phyloP scores from a whole-genome alignment of 1,139 yeast species.

The Suhomyces kunorum region DNA sequence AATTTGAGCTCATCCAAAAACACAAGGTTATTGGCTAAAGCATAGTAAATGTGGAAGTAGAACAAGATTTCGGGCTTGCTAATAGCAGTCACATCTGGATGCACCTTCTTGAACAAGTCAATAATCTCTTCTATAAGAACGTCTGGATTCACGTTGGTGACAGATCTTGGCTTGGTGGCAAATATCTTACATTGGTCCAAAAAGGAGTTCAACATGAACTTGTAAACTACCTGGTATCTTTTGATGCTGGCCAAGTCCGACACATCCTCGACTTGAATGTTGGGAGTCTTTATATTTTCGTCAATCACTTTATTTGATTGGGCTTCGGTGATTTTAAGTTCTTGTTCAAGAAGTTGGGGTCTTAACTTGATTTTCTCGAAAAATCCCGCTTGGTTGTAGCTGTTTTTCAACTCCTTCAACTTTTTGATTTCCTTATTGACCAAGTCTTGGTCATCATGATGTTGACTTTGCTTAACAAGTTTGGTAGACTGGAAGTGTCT shows the following conservation, averaged over 20 bases:
- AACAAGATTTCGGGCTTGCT: slow-evolving; percentile 32
- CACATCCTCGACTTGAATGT: slow-evolving; percentile 25
- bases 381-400: slow-evolving; percentile 28
- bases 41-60: slow-evolving; percentile 33
- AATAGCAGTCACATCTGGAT: slow-evolving; percentile 24
- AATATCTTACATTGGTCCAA: slow-evolving; percentile 27
- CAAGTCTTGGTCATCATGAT: slow-evolving; percentile 12
- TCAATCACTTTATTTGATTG: slow-evolving; percentile 23
- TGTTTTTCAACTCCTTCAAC: slow-evolving; percentile 26
- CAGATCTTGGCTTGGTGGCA: slow-evolving; percentile 12
- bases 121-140: slow-evolving; percentile 22
- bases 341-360: slow-evolving; percentile 29
- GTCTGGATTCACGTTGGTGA: slow-evolving; percentile 23
- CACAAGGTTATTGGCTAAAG: slow-evolving; percentile 32
- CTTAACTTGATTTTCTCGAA: slow-evolving; percentile 29
- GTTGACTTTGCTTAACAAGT: slow-evolving; percentile 4
- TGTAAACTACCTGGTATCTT: slow-evolving; percentile 23
- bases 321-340: slow-evolving; percentile 26
- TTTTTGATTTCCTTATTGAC: slow-evolving; percentile 24
- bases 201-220: slow-evolving; percentile 30
- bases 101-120: slow-evolving; percentile 23
- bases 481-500: slow-evolving; percentile 5
- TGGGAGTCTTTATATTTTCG: slow-evolving; percentile 23
- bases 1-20: slow-evolving; percentile 34
- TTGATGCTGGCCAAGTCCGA: slow-evolving; percentile 20